A percentile compares a stretch with the other conserved stretches of the same genome.
phyloP scores from a whole-genome alignment of 768 basidiomycete genomes.

The Rhizopogon vinicolor region DNA sequence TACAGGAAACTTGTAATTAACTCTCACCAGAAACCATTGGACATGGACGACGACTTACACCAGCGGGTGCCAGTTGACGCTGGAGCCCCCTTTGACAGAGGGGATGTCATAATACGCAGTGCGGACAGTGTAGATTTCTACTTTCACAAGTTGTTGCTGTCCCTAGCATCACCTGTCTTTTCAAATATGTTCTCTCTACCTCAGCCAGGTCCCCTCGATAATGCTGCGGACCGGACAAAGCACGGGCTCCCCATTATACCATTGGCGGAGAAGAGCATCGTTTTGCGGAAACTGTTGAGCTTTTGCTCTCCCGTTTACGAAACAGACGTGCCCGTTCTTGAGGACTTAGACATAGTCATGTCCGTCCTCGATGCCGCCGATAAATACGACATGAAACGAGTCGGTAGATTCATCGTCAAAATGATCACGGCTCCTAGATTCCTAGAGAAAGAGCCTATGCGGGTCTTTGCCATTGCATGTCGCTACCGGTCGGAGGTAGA shows the following conservation, averaged over 20 bases:
- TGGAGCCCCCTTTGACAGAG: slow-evolving; percentile 43
- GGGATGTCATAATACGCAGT: slow-evolving; percentile 52
- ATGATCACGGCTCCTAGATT: slow-evolving; percentile 27
- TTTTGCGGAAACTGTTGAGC: slow-evolving; percentile 37
- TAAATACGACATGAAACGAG: slow-evolving; percentile 48
- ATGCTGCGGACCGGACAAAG: slow-evolving; percentile 23
- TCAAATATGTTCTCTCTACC: slow-evolving; percentile 51
- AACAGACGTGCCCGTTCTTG: slow-evolving; percentile 22
- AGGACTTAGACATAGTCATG: slow-evolving; percentile 37
- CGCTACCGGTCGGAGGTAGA: slow-evolving; percentile 30
- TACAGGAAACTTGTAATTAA: neutral
- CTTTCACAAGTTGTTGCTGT: slow-evolving; percentile 50
- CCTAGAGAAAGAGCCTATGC: slow-evolving; percentile 30
- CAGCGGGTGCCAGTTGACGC: slow-evolving; percentile 21
- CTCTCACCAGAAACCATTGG: slow-evolving; percentile 1
- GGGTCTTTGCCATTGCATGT: slow-evolving; percentile 33
- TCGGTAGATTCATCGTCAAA: slow-evolving; percentile 31
- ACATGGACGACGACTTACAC: slow-evolving; percentile 2
- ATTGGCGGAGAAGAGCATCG: slow-evolving; percentile 40
- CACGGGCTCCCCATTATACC: slow-evolving; percentile 40
- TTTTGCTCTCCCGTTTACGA: slow-evolving; percentile 47
- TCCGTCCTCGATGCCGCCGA: slow-evolving; percentile 39
- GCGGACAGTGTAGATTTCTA: slow-evolving; percentile 49
- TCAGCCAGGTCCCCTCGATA: slow-evolving; percentile 28
- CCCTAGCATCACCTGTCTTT: slow-evolving; percentile 56